These are phyloP conservation scores for Microcos paniculata DNA, from an alignment of 345 rosid species.

Conservation along the genomic window DNA sequence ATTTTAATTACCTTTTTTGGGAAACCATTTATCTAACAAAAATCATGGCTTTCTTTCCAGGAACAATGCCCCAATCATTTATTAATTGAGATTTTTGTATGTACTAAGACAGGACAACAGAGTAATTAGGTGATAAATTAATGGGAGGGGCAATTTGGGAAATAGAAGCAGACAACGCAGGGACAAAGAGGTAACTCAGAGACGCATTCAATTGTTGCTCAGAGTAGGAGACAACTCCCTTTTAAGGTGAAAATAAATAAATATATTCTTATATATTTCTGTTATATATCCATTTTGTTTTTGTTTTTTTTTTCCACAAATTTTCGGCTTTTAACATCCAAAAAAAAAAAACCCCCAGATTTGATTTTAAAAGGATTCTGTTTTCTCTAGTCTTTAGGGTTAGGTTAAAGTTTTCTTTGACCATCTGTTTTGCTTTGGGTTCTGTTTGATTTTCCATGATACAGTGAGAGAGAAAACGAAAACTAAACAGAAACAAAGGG, in stretches of 20 bases:
- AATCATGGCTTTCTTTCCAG: background rate
- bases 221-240: slow-evolving; percentile 1
- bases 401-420: slow-evolving; percentile 8
- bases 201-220: slow-evolving; percentile 20
- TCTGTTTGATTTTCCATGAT: slow-evolving; percentile 1
- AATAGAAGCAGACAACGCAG: background rate
- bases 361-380: slow-evolving; percentile 15
- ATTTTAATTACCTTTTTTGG: background rate
- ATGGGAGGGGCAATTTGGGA: slow-evolving; percentile 19
- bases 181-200: slow-evolving; percentile 36
- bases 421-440: background rate
- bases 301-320: background rate
- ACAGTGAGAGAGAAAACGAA: background rate
- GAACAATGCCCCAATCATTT: background rate
- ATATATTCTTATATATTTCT: background rate
- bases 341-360: background rate
- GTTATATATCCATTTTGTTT: too few relatives aligned
- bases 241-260: background rate
- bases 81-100: background rate
- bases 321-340: background rate
- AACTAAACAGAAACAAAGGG: background rate
- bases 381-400: slow-evolving; percentile 13
- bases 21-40: too few relatives aligned
- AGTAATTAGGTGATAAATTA: background rate
- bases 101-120: background rate